A percentile compares a stretch with the other conserved stretches of the same genome.
phyloP scores from a whole-genome alignment of 306 rosid species.

The Datisca glomerata region DNA sequence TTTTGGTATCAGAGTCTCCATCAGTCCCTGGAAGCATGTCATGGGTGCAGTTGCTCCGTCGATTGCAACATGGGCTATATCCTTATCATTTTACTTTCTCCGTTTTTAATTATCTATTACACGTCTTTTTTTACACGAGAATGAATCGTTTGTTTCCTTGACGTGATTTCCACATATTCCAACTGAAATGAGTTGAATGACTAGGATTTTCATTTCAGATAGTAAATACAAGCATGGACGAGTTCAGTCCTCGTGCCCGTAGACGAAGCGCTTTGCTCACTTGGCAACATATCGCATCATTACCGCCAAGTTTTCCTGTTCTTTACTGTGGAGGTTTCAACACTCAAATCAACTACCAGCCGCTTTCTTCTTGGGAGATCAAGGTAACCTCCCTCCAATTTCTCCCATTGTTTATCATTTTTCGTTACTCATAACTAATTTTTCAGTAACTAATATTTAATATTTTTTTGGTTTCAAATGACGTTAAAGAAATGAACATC shows the following conservation, averaged over 20 bases:
- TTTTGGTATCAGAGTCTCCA: too few species aligned
- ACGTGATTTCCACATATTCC: conserved; percentile 97
- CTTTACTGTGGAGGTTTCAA: conserved; percentile 71
- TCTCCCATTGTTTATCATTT: conserved; percentile 5
- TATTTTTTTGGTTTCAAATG: too few species aligned
- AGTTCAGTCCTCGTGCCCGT: too few species aligned
- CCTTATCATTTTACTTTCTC: too few species aligned
- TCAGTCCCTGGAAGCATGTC: conserved; percentile 96
- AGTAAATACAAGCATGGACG: too few species aligned
- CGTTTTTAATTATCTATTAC: too few species aligned
- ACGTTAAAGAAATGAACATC: too few species aligned
- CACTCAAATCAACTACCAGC: conserved; percentile 88
- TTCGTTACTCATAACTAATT: too few species aligned
- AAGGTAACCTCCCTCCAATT: too few species aligned
- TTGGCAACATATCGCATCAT: conserved; percentile 98
- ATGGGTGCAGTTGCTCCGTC: conserved; percentile 85
- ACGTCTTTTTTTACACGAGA: conserved; percentile 9
- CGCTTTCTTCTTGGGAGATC: too few species aligned
- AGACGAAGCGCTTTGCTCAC: conserved; percentile 94
- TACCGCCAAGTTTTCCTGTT: conserved; percentile 90
- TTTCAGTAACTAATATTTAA: neutral
- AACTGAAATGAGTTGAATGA: conserved; percentile 89
- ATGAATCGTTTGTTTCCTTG: too few species aligned
- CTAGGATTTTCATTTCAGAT: conserved; percentile 93
- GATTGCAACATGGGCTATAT: too few species aligned